Evolutionary conservation across 2,329 filamentous ascomycete species (phyloP).

Genomic region (Fusarium camptoceras): DNA sequence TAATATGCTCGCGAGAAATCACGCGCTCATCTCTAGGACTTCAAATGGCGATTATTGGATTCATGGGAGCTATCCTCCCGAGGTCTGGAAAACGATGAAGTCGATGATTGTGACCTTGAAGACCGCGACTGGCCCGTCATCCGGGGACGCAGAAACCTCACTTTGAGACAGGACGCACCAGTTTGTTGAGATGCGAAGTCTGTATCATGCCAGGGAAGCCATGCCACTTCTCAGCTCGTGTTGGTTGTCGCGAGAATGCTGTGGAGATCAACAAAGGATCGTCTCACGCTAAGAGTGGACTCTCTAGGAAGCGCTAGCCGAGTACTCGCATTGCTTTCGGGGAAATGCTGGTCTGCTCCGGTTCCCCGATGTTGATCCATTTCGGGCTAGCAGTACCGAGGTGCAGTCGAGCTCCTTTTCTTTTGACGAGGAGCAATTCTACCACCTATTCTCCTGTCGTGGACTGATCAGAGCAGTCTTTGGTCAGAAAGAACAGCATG

Average conservation of each 20-base stretch:
- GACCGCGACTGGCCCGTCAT: background rate
- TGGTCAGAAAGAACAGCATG: background rate
- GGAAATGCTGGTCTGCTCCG: background rate
- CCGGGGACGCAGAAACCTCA: background rate
- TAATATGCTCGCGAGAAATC: slow-evolving; percentile 14
- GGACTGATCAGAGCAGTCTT: background rate
- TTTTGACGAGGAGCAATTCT: background rate
- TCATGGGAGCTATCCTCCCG: background rate
- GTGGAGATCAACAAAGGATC: background rate
- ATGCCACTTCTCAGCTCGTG: background rate
- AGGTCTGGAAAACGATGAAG: slow-evolving; percentile 22
- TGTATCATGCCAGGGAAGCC: background rate
- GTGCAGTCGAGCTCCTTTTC: background rate
- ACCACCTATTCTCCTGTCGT: background rate
- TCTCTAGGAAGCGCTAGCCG: background rate
- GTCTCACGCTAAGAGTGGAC: background rate
- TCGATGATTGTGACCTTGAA: background rate
- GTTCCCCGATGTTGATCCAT: background rate
- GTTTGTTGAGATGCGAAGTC: background rate
- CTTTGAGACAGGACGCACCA: too few species aligned
- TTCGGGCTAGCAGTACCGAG: background rate
- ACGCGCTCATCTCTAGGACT: background rate
- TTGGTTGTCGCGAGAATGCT: background rate
- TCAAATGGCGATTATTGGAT: slow-evolving; percentile 17
- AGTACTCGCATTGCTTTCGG: background rate